A percentile compares a stretch with the other conserved stretches of the same genome.
Evolutionary conservation across 352 stramenopile species (phyloP).

Genomic region (Phytophthora chlamydospora): DNA sequence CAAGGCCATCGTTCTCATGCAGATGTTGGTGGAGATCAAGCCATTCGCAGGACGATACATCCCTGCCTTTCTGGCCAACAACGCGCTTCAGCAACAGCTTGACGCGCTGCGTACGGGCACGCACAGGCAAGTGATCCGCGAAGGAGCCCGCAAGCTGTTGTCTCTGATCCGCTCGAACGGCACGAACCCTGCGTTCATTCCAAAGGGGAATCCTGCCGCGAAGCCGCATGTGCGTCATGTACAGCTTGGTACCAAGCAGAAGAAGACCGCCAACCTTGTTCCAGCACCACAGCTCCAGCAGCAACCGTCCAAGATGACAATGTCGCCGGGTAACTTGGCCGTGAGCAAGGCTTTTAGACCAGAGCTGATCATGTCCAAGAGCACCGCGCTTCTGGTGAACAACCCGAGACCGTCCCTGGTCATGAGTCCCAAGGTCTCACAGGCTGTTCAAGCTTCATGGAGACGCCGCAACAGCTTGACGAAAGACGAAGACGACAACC

Average conservation of each 20-base stretch:
- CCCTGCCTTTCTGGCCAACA: constrained; percentile 33
- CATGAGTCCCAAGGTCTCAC: constrained; percentile 50
- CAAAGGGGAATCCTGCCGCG: constrained; percentile 26
- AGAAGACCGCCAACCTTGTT: constrained; percentile 17
- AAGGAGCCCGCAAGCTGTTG: constrained; percentile 58
- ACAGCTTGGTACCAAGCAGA: constrained; percentile 21
- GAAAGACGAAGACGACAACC: constrained; percentile 29
- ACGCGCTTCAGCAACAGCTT: constrained; percentile 34
- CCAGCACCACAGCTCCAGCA: constrained; percentile 3
- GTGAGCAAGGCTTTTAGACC: constrained; percentile 28
- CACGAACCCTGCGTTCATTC: constrained; percentile 41
- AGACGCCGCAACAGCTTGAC: constrained; percentile 40
- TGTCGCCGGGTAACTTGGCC: constrained; percentile 25
- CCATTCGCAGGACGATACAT: constrained; percentile 42
- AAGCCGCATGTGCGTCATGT: constrained; percentile 41
- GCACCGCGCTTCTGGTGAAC: constrained; percentile 14
- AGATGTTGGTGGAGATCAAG: constrained; percentile 58
- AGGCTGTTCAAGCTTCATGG: constrained; percentile 47
- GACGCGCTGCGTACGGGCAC: constrained; percentile 41
- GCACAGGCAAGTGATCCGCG: constrained; percentile 51
- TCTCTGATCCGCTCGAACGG: constrained; percentile 66
- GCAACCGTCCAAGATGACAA: neutral
- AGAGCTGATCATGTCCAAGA: constrained; percentile 27
- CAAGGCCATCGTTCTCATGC: constrained; percentile 60
- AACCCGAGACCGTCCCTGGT: constrained; percentile 13